Evolutionary conservation across 2,329 filamentous ascomycete genomes (phyloP).

Genomic region (Nectriaceae sp.): DNA sequence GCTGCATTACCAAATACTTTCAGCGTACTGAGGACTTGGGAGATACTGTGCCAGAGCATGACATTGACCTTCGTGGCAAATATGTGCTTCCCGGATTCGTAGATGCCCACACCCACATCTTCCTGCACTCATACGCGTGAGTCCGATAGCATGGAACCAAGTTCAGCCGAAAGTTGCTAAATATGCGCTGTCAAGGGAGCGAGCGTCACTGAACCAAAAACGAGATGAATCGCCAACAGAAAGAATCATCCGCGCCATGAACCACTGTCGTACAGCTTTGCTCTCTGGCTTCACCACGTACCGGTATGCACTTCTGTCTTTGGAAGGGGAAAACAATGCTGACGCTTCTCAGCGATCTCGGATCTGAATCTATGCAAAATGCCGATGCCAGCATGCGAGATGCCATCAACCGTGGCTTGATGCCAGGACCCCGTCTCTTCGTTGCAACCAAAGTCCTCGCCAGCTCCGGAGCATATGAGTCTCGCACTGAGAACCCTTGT

Average conservation of each 20-base stretch:
- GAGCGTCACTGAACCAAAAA: slow-evolving; percentile 48
- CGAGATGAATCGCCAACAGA: slow-evolving; percentile 61
- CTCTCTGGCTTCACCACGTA: slow-evolving; percentile 61
- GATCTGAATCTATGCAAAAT: slow-evolving; percentile 52
- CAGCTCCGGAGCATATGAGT: slow-evolving; percentile 50
- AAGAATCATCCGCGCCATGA: slow-evolving; percentile 53
- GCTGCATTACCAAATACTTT: background rate
- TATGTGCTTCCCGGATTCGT: slow-evolving; percentile 55
- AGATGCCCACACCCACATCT: slow-evolving; percentile 59
- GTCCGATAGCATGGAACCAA: no score
- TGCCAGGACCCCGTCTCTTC: slow-evolving; percentile 56
- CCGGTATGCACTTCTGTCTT: slow-evolving; percentile 13
- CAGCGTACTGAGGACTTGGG: background rate
- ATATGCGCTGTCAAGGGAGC: slow-evolving; percentile 32
- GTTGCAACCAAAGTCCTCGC: slow-evolving; percentile 52
- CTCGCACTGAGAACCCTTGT: slow-evolving; percentile 45
- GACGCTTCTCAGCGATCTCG: slow-evolving; percentile 44
- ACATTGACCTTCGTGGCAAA: slow-evolving; percentile 57
- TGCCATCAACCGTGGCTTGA: slow-evolving; percentile 54
- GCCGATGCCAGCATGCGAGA: slow-evolving; percentile 54
- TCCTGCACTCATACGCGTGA: slow-evolving; percentile 51
- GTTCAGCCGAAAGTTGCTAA: no score
- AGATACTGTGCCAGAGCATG: slow-evolving; percentile 22
- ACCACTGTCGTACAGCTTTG: slow-evolving; percentile 53
- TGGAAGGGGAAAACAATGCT: background rate